Evolutionary conservation across 495 filamentous ascomycete species (phyloP), one percentile per base, ranked within the genome.

Genomic region (Articulospora tetracladia): DNA sequence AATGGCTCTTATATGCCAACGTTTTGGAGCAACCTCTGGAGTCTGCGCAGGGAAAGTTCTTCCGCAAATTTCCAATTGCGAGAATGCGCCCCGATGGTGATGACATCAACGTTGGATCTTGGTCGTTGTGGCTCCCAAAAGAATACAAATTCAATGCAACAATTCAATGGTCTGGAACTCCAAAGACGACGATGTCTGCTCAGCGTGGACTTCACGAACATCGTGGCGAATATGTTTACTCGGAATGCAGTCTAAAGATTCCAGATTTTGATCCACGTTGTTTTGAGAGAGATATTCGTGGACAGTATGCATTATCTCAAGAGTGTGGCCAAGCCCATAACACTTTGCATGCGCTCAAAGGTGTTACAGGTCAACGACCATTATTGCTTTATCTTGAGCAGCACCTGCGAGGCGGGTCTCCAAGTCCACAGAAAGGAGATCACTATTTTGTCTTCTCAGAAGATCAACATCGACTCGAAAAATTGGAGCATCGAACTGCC

Each of bases 311-410:
- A 0, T 73, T 79, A 17, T 68, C 81, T 10, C 83, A 79, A 1
- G 60, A 83, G 1, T 96, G 91, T 66, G 91, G 89, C 17, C 91
- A 85, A 2, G 80, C 91, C 0, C 77, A 73, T 44, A 74, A 77
- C 8, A 76, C 76, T 30, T 73, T 93, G 10, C 85, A 90, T 58
- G 69, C 69, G 22, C 79, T 73, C 57, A 68, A 69, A 26, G 49
- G 63, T 23, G 56, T 55, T 3, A 19, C 36, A 13, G 8, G 20
- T 27, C 57, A 60, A 4, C 47, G 57, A 17, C 59, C 64, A 0
- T 28, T 88, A 3, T 93, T 80, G 60, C 71, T 93, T 20, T 91
- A 91, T 69, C 73, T 88, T 47, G 88, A 93, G 39, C 80, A 81
- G 0, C 69, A 72, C 2, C 77, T 74, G 36, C 47, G 44, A 8